Conservation (phyloP, 495 filamentous ascomycete species). For the Aspergillus conjunctus region DNA sequence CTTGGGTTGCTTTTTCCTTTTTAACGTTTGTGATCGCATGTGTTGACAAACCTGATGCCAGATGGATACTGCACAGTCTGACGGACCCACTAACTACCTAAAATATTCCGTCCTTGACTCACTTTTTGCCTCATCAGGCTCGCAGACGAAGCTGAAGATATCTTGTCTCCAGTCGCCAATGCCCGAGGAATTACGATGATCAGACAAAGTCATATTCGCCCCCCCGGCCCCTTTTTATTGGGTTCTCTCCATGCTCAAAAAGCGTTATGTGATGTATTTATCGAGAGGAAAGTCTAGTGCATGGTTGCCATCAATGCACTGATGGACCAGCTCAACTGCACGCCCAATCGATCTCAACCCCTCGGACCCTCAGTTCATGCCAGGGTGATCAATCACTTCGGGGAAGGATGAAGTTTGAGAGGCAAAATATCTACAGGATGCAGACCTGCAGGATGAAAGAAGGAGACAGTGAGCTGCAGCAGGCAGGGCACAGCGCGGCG, state of each 20-base stretch:
- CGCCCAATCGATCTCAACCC: neutral
- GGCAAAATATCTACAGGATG: neutral
- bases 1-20: too few relatives aligned
- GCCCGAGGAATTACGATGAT: too few relatives aligned
- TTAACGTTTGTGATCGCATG: too few relatives aligned
- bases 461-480: neutral
- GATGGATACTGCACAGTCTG: too few relatives aligned
- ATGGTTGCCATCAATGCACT: neutral
- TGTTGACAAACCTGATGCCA: too few relatives aligned
- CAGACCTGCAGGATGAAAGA: neutral
- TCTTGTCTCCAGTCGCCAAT: too few relatives aligned
- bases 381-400: constrained; percentile 8
- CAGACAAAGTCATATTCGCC: neutral
- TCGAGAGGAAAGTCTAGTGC: neutral
- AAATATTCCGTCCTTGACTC: too few relatives aligned
- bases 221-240: neutral
- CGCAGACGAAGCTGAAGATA: too few relatives aligned
- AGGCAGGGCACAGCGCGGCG: constrained; percentile 2
- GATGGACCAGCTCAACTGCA: neutral
- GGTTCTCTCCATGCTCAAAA: neutral
- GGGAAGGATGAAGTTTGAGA: neutral
- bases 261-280: neutral
- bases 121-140: too few relatives aligned
- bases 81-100: too few relatives aligned
- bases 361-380: constrained; percentile 7